Evolutionary conservation across 805 yeast species (phyloP), one percentile per base, ranked within the genome.

Genomic region (Candida jianshihensis): DNA sequence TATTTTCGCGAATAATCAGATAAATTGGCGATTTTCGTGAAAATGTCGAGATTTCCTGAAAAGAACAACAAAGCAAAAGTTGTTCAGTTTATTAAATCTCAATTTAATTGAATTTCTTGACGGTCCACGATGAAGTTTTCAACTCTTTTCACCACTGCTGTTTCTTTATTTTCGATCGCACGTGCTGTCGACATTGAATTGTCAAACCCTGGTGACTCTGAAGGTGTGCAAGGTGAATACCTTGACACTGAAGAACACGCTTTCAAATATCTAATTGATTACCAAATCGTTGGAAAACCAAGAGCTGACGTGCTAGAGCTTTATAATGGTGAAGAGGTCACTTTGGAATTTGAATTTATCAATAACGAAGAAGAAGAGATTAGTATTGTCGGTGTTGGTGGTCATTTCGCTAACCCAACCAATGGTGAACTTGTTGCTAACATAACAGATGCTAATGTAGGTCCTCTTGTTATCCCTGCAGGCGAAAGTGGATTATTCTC

Each of bases 311-410:
- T 63, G 5, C 47, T 63, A 16, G 73, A 64, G 19, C 61, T 51
- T 57, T 64, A 42, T 52, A 71, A 72, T 45, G 80, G 80, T 22
- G 81, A 81, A 26, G 61, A 66, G 19, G 57, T 75, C 26, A 58
- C 75, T 3, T 53, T 83, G 37, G 59, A 57, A 16, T 81, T 78
- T 55, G 58, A 66, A 7, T 67, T 81, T 41, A 48, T 56, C 34
- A 81, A 81, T 52, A 59, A 67, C 26, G 83, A 79, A 44, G 71
- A 70, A 6, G 58, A 53, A 13, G 67, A 66, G 5, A 64, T 73
- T 29, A 62, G 71, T 16, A 58, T 84, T 37, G 72, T 77, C 32
- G 92, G 87, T 40, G 74, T 80, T 38, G 81, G 85, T 36, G 92
- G 92, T 37, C 51, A 68, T 36, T 68, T 83, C 58, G 62, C 70